Evolutionary conservation across 108 stramenopile genomes (phyloP).

Genomic region (Stephanodiscus triporus): DNA sequence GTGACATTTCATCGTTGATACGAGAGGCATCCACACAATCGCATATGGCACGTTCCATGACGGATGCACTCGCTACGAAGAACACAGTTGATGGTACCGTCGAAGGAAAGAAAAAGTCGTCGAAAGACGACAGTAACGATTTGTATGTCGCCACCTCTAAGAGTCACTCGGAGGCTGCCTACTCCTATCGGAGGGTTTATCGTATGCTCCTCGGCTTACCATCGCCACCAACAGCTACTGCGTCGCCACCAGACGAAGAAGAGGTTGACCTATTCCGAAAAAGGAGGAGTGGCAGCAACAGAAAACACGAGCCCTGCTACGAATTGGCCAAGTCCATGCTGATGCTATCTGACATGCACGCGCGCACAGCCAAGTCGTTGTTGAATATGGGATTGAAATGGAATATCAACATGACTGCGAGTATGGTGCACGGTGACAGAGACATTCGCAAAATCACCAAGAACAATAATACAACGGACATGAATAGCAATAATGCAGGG

Average conservation of each 20-base stretch:
- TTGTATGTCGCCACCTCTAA: constrained; percentile 36
- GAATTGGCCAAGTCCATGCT: constrained; percentile 51
- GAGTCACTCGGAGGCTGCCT: constrained; percentile 41
- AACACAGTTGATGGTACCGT: not conserved
- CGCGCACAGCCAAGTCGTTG: constrained; percentile 40
- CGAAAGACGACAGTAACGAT: constrained; percentile 15
- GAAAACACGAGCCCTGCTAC: not conserved
- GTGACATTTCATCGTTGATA: constrained; percentile 29
- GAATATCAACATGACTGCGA: constrained; percentile 33
- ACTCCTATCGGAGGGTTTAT: constrained; percentile 38
- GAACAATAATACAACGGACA: not conserved
- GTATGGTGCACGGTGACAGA: not conserved
- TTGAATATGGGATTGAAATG: constrained; percentile 47
- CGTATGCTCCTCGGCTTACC: constrained; percentile 26
- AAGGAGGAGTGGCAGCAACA: not conserved
- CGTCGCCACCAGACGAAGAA: not conserved
- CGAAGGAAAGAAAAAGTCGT: not conserved
- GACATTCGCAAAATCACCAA: not conserved
- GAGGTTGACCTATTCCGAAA: not conserved
- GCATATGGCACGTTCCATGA: constrained; percentile 41
- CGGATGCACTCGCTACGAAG: constrained; percentile 32
- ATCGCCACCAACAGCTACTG: not conserved
- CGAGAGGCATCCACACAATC: constrained; percentile 39
- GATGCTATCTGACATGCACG: constrained; percentile 40
- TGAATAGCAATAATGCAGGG: not conserved